A percentile compares a stretch with the other conserved stretches of the same genome.
phyloP scores from a whole-genome alignment of 2,329 filamentous ascomycete genomes.

The Trichoderma lentiforme region DNA sequence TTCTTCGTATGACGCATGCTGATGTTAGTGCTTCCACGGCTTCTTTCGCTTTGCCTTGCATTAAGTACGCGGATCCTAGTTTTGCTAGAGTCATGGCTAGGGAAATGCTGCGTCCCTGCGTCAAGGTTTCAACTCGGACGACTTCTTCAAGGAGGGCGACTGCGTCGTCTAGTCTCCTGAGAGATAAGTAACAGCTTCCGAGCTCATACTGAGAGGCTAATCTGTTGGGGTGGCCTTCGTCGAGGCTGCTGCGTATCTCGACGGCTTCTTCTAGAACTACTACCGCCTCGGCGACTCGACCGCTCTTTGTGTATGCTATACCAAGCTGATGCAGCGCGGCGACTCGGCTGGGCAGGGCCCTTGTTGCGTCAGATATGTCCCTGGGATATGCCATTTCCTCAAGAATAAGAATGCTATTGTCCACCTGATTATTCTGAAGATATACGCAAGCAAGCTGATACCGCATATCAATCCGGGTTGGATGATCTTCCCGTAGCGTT shows the following conservation, averaged over 20 bases:
- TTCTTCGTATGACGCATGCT: neutral
- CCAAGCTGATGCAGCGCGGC: neutral
- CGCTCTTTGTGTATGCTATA: neutral
- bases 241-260: neutral
- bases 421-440: neutral
- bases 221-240: neutral
- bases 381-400: neutral
- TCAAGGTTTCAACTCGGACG: neutral
- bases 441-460: constrained; percentile 1
- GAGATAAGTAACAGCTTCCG: neutral
- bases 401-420: neutral
- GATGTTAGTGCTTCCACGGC: neutral
- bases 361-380: neutral
- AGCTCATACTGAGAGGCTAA: constrained; percentile 12
- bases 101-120: neutral
- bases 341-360: neutral
- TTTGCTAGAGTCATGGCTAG: neutral
- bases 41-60: neutral
- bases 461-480: neutral
- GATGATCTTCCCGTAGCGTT: neutral
- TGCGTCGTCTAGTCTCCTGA: neutral
- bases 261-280: neutral
- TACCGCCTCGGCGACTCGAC: neutral
- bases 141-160: neutral
- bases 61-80: neutral